Conservation (phyloP, 1,284 basidiomycete species). For the Sanghuangporus baumii region DNA sequence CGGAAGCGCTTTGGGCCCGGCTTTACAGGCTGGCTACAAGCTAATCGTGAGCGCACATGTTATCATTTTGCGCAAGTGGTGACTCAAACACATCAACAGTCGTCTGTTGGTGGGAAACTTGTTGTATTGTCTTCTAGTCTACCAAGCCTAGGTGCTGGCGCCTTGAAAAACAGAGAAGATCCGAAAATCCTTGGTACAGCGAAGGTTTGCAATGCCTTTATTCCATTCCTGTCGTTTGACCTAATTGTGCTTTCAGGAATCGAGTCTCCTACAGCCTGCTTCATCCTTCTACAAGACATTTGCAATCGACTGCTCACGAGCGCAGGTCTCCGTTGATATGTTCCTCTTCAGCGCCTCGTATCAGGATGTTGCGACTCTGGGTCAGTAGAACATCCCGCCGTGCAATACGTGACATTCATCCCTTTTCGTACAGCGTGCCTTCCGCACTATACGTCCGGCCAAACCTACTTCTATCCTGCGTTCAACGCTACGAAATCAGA, state of each 20-base stretch:
- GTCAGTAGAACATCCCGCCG: slow-evolving; percentile 34
- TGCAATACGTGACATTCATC: background rate
- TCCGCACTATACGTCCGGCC: slow-evolving; percentile 96
- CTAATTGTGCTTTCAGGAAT: slow-evolving; percentile 51
- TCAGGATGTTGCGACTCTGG: slow-evolving; percentile 92
- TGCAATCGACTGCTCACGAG: slow-evolving; percentile 96
- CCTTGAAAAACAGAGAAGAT: slow-evolving; percentile 95
- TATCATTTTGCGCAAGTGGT: background rate
- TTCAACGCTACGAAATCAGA: slow-evolving; percentile 94
- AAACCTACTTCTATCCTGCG: slow-evolving; percentile 97
- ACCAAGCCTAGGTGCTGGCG: slow-evolving; percentile 85
- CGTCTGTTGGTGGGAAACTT: slow-evolving; percentile 94
- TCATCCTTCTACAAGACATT: slow-evolving; percentile 98
- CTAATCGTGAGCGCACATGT: slow-evolving; percentile 58
- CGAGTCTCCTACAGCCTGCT: slow-evolving; percentile 79
- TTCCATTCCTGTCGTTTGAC: background rate
- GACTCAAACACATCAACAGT: slow-evolving; percentile 31
- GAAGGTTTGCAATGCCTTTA: slow-evolving; percentile 52
- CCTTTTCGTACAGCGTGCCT: slow-evolving; percentile 59
- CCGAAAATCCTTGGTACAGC: slow-evolving; percentile 92
- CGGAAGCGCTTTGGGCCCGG: slow-evolving; percentile 94
- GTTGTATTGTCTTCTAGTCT: slow-evolving; percentile 85
- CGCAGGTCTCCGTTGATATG: slow-evolving; percentile 98
- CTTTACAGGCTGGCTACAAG: slow-evolving; percentile 94
- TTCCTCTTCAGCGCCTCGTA: slow-evolving; percentile 94